Base-by-base conservation (phyloP, 768 basidiomycete genomes). In the Russula abietina region DNA sequence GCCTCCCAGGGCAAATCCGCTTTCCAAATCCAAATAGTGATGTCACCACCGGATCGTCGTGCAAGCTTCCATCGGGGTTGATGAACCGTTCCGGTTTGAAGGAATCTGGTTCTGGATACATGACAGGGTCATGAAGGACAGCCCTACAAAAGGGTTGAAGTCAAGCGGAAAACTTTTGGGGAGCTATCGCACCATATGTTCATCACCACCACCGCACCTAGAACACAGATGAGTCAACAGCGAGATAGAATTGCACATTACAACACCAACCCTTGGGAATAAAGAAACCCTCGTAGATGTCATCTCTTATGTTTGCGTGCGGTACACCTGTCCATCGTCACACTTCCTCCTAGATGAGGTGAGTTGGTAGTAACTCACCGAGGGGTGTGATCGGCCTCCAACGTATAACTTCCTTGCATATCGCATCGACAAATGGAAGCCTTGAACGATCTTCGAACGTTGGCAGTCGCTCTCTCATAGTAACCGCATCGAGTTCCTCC, bases 391-490 rank as follows among this genome's bases (percentile, higher is more conserved):
- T 61, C 2, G 68, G 58, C 24, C 60, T 62, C 71, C 70, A 73
- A 28, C 73, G 65, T 24, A 68, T 54, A 5, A 67, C 33, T 57
- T 73, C 72, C 53, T 64, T 67, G 48, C 71, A 65, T 8, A 73
- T 4, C 0, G 66, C 68, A 19, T 67, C 59, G 39, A 71, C 36
- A 45, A 70, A 72, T 1, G 71, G 70, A 10, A 73, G 58, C 36
- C 53, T 38, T 24, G 56, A 12, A 36, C 72, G 67, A 46, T 74
- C 73, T 11, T 54, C 54, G 39, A 70, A 65, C 8, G 60, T 69
- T 4, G 74, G 74, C 14, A 75, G 65, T 52, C 74, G 52, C 41
- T 68, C 61, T 28, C 60, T 17, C 12, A 68, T 70, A 14, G 70
- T 65, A 33, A 72, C 64, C 1, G 41, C 39, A 52, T 73, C 73